Conservation (phyloP, 1,284 basidiomycete species). For the Ceratobasidium sp. region DNA sequence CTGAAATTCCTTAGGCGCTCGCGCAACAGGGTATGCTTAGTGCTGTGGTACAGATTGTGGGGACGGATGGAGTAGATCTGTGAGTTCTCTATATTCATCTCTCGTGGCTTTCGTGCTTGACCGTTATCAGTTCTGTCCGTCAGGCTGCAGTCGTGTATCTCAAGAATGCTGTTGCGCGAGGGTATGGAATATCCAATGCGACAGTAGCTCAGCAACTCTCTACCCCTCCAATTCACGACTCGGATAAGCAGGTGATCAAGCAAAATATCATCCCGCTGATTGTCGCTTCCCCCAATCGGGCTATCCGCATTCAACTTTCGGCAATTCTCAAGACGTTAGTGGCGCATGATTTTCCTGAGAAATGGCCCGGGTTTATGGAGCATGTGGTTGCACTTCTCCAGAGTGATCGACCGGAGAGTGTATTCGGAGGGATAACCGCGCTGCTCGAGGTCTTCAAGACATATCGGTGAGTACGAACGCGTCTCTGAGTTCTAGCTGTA, state of each 20-base stretch:
- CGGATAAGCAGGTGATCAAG: conserved; percentile 79
- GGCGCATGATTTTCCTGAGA: conserved; percentile 77
- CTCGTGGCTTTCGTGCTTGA: background rate
- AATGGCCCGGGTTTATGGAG: conserved; percentile 75
- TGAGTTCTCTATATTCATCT: conserved; percentile 61
- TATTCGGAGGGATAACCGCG: conserved; percentile 82
- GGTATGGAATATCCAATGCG: conserved; percentile 60
- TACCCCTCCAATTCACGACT: conserved; percentile 68
- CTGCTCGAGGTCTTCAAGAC: conserved; percentile 80
- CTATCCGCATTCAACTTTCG: conserved; percentile 79
- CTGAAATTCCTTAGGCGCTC: conserved; percentile 66
- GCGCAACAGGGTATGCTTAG: conserved; percentile 82
- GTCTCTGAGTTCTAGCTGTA: too few species aligned
- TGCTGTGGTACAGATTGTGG: conserved; percentile 84
- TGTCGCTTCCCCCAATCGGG: conserved; percentile 72
- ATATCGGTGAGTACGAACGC: conserved; percentile 64
- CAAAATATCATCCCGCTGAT: conserved; percentile 75
- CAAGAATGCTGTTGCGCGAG: conserved; percentile 82
- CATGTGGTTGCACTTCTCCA: conserved; percentile 73
- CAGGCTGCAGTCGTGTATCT: conserved; percentile 86
- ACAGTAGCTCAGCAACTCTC: conserved; percentile 65
- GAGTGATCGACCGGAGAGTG: conserved; percentile 74
- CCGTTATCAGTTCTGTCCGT: conserved; percentile 70
- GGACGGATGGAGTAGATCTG: conserved; percentile 79
- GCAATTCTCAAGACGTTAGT: conserved; percentile 78